Evolutionary conservation across 495 filamentous ascomycete species (phyloP), one percentile per base, ranked within the genome.

Genomic region (Aspergillus cristatus): DNA sequence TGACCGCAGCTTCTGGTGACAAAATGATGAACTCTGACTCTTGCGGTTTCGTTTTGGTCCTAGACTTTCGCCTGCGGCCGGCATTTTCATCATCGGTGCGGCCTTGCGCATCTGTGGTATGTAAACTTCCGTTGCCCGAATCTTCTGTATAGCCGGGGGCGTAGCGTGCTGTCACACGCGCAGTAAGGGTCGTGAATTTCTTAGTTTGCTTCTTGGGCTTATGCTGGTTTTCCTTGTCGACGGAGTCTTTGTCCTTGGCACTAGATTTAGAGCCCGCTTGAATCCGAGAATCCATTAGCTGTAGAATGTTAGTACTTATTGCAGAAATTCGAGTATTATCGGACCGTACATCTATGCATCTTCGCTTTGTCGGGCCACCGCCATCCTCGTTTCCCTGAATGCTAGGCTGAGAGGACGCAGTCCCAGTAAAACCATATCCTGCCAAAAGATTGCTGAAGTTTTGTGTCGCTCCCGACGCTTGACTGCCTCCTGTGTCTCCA

Each of bases 141-240:
- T 24, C 20, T 32, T 54, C 35, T 11, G 22, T 16, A 31, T 47
- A 41, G 6, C 46, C 41, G 3, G 36, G 32, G 14, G 44, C 37
- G 54, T 93, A 94, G n/a, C 77, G 76, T 15, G 82, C 80, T 3
- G 80, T 95, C 16, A 88, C 86, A 31, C 82, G 65, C 36, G 81
- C 86, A 2, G 90, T 97, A 37, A 97, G 79, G 6, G 90, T 97
- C 28, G 76, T 80, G 0, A 80, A 60, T 53, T 85, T 89, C 62
- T 83, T 94, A 45, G 74, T 77, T 18, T 70, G 72, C 13, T 63
- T 62, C 70, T 82, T 61, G 48, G 46, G 42, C 68, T 81, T 56
- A 43, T 38, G 38, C 25, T 25, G 31, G 45, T 6, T 37, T 14
- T 43, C 43, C 10, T 48, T 44, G 15, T 43, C 42, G 4, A 42